These are phyloP conservation scores for Monascus ruber DNA, from an alignment of 2,329 filamentous ascomycete species.

Conservation along the genomic window DNA sequence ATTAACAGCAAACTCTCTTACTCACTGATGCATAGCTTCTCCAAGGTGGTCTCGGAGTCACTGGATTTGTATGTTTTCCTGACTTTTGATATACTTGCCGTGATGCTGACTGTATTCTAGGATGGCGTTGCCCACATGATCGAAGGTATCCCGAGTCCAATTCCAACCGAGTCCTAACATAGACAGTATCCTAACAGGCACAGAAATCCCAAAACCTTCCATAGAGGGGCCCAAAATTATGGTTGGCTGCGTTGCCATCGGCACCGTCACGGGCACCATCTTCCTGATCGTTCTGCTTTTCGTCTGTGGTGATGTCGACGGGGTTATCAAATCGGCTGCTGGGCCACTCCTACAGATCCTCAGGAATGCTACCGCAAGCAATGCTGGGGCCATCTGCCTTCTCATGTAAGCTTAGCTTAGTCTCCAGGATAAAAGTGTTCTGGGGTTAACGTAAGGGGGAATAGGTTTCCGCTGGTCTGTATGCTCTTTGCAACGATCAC, in stretches of 20 bases:
- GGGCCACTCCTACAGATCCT: conserved; percentile 54
- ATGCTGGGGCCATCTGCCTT: conserved; percentile 51
- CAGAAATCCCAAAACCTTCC: conserved; percentile 33
- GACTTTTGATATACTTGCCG: neutral
- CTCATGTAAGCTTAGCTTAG: conserved; percentile 37
- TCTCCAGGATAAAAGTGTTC: no score
- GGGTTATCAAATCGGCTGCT: conserved; percentile 44
- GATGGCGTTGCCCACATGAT: conserved; percentile 42
- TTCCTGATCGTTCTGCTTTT: conserved; percentile 55
- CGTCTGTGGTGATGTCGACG: conserved; percentile 46
- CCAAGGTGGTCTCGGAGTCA: conserved; percentile 43
- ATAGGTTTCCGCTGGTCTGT: conserved; percentile 49
- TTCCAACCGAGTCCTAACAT: neutral
- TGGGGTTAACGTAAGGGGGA: no score
- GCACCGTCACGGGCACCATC: conserved; percentile 50
- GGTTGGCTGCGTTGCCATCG: conserved; percentile 53
- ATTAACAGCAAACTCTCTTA: neutral
- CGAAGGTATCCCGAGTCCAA: conserved; percentile 20
- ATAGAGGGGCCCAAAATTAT: conserved; percentile 54
- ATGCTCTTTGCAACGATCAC: conserved; percentile 52
- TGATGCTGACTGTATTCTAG: conserved; percentile 8
- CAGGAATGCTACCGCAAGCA: conserved; percentile 49
- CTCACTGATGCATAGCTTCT: conserved; percentile 23
- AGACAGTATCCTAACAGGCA: conserved; percentile 2
- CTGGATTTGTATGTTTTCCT: conserved; percentile 37